A percentile compares a stretch with the other conserved stretches of the same genome.
Evolutionary conservation across 2,329 filamentous ascomycete genomes (phyloP).

Genomic region (Penicillium sclerotiorum): DNA sequence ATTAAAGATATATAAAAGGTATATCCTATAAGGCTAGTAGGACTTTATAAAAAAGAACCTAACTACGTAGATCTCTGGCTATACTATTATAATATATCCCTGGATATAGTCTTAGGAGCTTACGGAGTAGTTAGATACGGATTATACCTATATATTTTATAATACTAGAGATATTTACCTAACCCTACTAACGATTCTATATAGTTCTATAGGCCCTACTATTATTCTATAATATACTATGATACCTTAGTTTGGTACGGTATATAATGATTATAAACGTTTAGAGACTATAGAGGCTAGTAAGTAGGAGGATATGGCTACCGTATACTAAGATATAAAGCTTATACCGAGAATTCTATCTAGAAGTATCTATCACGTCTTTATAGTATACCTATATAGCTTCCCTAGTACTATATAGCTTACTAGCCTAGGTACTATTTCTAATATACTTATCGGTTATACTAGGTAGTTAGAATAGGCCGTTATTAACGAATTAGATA

Average conservation of each 20-base stretch:
- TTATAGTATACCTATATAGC: not conserved
- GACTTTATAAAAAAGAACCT: not conserved
- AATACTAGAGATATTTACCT: not conserved
- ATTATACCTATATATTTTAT: not conserved
- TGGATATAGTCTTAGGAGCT: not conserved
- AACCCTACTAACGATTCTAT: not conserved
- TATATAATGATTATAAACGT: not conserved
- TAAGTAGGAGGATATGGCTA: not conserved
- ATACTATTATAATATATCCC: not conserved
- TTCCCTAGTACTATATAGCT: not conserved
- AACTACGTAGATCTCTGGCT: not conserved
- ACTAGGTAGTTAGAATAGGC: not conserved
- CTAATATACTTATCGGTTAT: not conserved
- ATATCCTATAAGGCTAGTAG: not conserved
- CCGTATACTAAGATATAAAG: not conserved
- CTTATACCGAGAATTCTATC: not conserved
- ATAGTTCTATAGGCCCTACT: not conserved
- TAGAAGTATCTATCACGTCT: not conserved
- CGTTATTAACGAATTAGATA: not conserved
- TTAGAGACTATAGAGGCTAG: not conserved
- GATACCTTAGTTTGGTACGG: not conserved
- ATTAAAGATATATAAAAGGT: not conserved
- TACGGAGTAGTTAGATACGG: not conserved
- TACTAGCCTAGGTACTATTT: not conserved
- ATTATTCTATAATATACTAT: not conserved